Evolutionary conservation across 1,284 basidiomycete genomes (phyloP).

Genomic region (Sporisorium sorghi): DNA sequence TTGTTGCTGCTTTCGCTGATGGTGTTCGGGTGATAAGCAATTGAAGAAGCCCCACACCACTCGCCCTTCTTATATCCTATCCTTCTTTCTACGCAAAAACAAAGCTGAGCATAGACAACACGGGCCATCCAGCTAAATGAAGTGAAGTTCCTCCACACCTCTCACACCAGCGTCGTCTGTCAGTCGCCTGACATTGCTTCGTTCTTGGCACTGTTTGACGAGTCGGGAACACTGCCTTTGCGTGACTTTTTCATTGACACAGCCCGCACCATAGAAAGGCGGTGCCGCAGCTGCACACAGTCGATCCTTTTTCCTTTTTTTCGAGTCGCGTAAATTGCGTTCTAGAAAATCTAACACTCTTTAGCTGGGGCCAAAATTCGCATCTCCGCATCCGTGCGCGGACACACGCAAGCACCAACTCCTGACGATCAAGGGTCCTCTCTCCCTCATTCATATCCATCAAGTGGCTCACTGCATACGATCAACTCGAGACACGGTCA

Average conservation of each 20-base stretch:
- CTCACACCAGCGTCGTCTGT: background rate
- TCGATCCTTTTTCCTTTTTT: background rate
- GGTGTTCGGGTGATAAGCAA: background rate
- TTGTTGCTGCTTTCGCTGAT: too few relatives aligned
- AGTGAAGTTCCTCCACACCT: background rate
- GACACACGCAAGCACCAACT: slow-evolving; percentile 1
- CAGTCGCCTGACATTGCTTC: slow-evolving; percentile 1
- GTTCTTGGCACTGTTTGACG: slow-evolving; percentile 10
- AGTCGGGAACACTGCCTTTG: background rate
- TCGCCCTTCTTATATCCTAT: slow-evolving; percentile 8
- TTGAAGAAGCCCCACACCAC: too few relatives aligned
- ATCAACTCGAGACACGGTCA: too few relatives aligned
- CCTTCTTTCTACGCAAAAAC: too few relatives aligned
- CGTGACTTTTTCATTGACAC: background rate
- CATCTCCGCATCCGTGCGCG: slow-evolving; percentile 3
- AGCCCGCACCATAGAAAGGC: background rate
- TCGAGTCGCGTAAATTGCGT: slow-evolving; percentile 8
- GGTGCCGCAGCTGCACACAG: background rate
- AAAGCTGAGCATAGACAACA: background rate
- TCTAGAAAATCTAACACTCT: background rate
- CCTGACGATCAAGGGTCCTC: slow-evolving; percentile 22
- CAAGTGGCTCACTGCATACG: too few relatives aligned
- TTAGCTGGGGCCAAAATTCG: too few relatives aligned
- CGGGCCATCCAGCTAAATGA: background rate
- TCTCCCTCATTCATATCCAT: background rate